Percentiles rank a stretch among this genome's conserved stretches.
Evolutionary conservation across 345 rosid genomes (phyloP).

Genomic region (Noccaea caerulescens): DNA sequence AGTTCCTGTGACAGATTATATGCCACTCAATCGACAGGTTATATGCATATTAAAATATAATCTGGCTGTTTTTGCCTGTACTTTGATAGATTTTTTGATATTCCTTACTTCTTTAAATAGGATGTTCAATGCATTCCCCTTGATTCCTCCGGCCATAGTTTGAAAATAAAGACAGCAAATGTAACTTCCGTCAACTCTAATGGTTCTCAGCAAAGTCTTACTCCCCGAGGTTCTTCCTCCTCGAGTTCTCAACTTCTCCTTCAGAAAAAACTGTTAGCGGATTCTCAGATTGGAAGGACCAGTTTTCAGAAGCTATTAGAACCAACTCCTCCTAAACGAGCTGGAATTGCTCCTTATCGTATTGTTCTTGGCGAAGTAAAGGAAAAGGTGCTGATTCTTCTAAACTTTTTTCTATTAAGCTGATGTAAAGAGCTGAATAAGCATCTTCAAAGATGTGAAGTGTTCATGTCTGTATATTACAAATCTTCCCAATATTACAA

Average conservation of each 20-base stretch:
- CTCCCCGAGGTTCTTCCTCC: slow-evolving; percentile 49
- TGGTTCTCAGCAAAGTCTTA: slow-evolving; percentile 47
- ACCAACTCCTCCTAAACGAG: slow-evolving; percentile 76
- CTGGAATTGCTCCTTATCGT: slow-evolving; percentile 91
- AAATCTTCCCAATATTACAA: slow-evolving; percentile 3
- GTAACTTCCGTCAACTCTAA: slow-evolving; percentile 55
- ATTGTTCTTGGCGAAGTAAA: slow-evolving; percentile 92
- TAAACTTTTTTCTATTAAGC: not conserved
- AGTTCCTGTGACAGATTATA: slow-evolving; percentile 68
- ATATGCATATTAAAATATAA: slow-evolving; percentile 25
- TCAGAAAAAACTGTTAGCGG: slow-evolving; percentile 81
- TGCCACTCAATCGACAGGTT: slow-evolving; percentile 58
- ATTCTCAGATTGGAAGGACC: slow-evolving; percentile 80
- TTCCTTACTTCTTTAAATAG: slow-evolving; percentile 35
- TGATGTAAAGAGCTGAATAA: slow-evolving; percentile 16
- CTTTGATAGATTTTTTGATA: slow-evolving; percentile 18
- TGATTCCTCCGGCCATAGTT: slow-evolving; percentile 37
- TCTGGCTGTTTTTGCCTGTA: slow-evolving; percentile 15
- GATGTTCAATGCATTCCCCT: slow-evolving; percentile 50
- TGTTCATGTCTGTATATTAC: not conserved
- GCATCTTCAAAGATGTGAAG: slow-evolving; percentile 4
- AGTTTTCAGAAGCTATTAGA: slow-evolving; percentile 96
- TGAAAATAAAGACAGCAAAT: slow-evolving; percentile 45
- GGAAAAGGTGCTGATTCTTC: slow-evolving; percentile 67
- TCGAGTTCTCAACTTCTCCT: slow-evolving; percentile 50